phyloP scores from a whole-genome alignment of 192 early-diverging fungal genomes.

The Rhizophagus clarus region DNA sequence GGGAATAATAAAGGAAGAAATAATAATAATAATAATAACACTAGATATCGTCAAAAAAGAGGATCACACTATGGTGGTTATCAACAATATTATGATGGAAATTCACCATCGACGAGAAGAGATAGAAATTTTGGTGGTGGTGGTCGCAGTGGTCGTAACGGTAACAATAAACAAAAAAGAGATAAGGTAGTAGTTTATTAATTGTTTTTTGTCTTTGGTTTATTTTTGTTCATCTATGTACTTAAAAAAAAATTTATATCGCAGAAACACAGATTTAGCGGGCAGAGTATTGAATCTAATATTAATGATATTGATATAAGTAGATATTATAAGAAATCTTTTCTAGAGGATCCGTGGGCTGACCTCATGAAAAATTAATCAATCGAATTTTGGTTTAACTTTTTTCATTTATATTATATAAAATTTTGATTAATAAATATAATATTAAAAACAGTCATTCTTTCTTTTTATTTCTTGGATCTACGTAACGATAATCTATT shows the following conservation, averaged over 20 bases:
- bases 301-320: neutral
- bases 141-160: neutral
- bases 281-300: too few relatives aligned
- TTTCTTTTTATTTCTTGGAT: neutral
- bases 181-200: too few relatives aligned
- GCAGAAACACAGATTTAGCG: neutral
- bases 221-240: neutral
- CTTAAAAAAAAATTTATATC: neutral
- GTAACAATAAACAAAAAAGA: too few relatives aligned
- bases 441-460: neutral
- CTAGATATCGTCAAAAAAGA: too few relatives aligned
- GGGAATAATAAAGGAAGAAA: neutral
- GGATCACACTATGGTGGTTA: too few relatives aligned
- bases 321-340: neutral
- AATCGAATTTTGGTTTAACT: too few relatives aligned
- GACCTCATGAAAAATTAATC: too few relatives aligned
- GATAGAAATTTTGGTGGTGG: neutral
- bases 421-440: neutral
- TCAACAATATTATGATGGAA: too few relatives aligned
- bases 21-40: neutral
- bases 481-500: slow-evolving; percentile 5
- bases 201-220: too few relatives aligned
- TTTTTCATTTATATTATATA: neutral
- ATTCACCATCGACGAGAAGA: too few relatives aligned
- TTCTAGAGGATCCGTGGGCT: neutral